Evolutionary conservation across 1,284 basidiomycete species (phyloP), one percentile per base, ranked within the genome.

Genomic region (Puccinia polysora): DNA sequence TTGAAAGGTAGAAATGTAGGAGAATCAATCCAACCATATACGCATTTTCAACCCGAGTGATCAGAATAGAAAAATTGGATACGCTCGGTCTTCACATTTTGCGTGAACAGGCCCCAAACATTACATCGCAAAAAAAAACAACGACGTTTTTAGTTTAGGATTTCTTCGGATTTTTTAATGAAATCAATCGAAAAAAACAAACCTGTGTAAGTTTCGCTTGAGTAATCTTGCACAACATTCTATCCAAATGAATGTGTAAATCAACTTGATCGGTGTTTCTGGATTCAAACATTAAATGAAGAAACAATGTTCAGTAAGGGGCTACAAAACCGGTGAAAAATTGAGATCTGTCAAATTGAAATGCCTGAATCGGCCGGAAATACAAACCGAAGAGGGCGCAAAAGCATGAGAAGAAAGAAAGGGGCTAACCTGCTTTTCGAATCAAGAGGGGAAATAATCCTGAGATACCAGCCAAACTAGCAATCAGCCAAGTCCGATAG

Each of bases 361-460:
- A 40, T 4, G 50, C 23, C 38, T 52, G 58, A 49, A 62, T 53
- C 40, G 45, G 69, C 25, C 69, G 67, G 73, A 43, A 63, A 67
- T 63, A n/a, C 64, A 36, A 47, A 40, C 53, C 28, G 32, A 38
- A 59, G 45, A 52, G 28, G 53, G 50, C 34, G 30, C 3, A n/a
- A 47, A n/a, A 4, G 10, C 2, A 25, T 40, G 14, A 28, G 20
- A 43, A 8, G 15, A 53, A 52, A 4, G 4, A 38, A 15, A 2
- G 8, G 15, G 10, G 76, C 84, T 75, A 76, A 89, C 90, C 90
- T 76, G 83, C 85, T 34, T 90, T 86, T 8, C 89, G 90, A 80
- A 93, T 94, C 12, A 95, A 81, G 32, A 97, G 82, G 0, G 93
- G 94, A 78, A 97, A 96, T 50, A 97, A 81, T 1, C 90, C 91